phyloP scores from a whole-genome alignment of 441 rosid species.

The Aquilaria agallochum region DNA sequence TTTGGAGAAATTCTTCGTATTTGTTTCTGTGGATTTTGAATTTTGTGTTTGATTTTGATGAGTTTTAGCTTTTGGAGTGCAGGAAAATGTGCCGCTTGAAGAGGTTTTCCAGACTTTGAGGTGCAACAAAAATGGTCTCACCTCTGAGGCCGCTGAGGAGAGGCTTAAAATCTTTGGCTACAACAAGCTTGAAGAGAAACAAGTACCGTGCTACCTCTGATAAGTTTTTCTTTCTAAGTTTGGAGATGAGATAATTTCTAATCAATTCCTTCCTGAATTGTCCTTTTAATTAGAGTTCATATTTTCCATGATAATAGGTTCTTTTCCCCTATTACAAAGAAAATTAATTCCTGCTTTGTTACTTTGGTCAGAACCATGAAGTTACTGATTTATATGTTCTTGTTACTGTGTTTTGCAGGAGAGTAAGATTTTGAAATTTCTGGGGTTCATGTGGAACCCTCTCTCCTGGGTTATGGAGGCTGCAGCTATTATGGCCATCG shows the following conservation, averaged over 20 bases:
- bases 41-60: slow-evolving; percentile 10
- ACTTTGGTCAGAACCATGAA: no score
- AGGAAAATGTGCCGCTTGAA: slow-evolving; percentile 41
- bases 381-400: not conserved
- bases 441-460: slow-evolving; percentile 56
- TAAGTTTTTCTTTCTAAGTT: not conserved
- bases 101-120: slow-evolving; percentile 49
- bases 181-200: slow-evolving; percentile 47
- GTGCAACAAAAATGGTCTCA: slow-evolving; percentile 34
- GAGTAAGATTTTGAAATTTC: slow-evolving; percentile 35
- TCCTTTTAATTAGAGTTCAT: no score
- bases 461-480: slow-evolving; percentile 58
- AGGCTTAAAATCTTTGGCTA: slow-evolving; percentile 39
- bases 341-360: not conserved
- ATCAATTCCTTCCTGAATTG: no score
- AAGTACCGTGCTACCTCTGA: slow-evolving; percentile 16
- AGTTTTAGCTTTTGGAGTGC: slow-evolving; percentile 13
- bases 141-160: slow-evolving; percentile 40
- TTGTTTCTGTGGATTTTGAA: slow-evolving; percentile 5
- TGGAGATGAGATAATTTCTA: no score
- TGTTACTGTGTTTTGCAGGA: slow-evolving; percentile 26
- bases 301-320: no score
- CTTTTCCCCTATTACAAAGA: not conserved
- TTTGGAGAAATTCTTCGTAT: no score
- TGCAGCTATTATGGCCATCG: slow-evolving; percentile 51